phyloP scores from a whole-genome alignment of 169 alveolate genomes.

The Babesia caballi region DNA sequence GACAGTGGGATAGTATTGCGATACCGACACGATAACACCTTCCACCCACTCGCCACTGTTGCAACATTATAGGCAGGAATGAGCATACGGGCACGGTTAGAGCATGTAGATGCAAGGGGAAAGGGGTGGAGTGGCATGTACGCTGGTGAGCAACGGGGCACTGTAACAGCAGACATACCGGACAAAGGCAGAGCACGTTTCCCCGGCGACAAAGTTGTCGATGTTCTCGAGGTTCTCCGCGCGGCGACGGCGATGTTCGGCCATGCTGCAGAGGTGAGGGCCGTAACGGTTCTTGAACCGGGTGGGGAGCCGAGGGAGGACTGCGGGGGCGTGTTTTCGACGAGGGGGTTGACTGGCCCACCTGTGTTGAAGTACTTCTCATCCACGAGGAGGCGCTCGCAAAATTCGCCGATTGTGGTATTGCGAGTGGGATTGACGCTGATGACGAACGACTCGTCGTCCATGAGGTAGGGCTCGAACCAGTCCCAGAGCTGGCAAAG shows the following conservation, averaged over 20 bases:
- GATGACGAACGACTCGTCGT: slow-evolving; percentile 65
- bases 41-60: slow-evolving; percentile 78
- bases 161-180: slow-evolving; percentile 42
- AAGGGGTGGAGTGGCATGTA: no score
- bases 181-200: slow-evolving; percentile 23
- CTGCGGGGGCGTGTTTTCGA: slow-evolving; percentile 4
- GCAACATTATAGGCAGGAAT: neutral
- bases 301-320: slow-evolving; percentile 74
- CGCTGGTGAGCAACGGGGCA: no score
- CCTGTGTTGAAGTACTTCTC: slow-evolving; percentile 77
- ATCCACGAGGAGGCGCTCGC: slow-evolving; percentile 64
- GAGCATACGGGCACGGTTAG: neutral
- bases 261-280: slow-evolving; percentile 46
- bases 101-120: neutral
- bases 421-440: slow-evolving; percentile 57
- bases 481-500: slow-evolving; percentile 71
- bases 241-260: slow-evolving; percentile 53
- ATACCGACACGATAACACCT: slow-evolving; percentile 65
- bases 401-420: slow-evolving; percentile 71
- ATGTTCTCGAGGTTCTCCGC: slow-evolving; percentile 35
- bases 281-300: slow-evolving; percentile 72
- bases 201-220: slow-evolving; percentile 52
- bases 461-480: slow-evolving; percentile 76
- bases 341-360: neutral
- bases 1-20: slow-evolving; percentile 62